Conservation (phyloP, 2,329 filamentous ascomycete genomes). For the Furcasterigmium furcatum region DNA sequence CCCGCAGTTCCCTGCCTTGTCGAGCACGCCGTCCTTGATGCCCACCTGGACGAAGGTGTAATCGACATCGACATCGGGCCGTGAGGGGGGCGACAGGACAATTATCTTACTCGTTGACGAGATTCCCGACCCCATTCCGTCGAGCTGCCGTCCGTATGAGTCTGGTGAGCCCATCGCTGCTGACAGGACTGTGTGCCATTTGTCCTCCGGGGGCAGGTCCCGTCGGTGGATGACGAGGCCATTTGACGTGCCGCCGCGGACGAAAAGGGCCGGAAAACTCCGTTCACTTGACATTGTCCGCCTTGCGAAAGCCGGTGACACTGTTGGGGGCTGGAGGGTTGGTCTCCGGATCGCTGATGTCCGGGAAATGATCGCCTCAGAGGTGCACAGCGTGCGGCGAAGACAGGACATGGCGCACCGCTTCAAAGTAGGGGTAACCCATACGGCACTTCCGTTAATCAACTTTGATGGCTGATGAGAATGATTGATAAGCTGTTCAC, state of each 20-base stretch:
- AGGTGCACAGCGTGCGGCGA: too few species aligned
- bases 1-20: constrained; percentile 59
- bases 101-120: constrained; percentile 46
- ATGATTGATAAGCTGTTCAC: too few species aligned
- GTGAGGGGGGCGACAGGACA: constrained; percentile 42
- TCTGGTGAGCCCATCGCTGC: constrained; percentile 23
- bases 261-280: constrained; percentile 35
- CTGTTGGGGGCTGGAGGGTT: too few species aligned
- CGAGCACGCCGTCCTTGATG: constrained; percentile 50
- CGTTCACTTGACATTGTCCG: background rate
- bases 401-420: too few species aligned
- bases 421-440: too few species aligned
- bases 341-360: too few species aligned
- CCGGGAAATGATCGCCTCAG: too few species aligned
- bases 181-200: constrained; percentile 24
- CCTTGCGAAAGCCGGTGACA: too few species aligned
- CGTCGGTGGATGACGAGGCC: constrained; percentile 26
- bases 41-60: constrained; percentile 63
- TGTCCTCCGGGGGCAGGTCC: constrained; percentile 28
- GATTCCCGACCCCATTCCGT: constrained; percentile 11
- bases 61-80: constrained; percentile 47
- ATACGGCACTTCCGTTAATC: too few species aligned
- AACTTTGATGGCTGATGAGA: too few species aligned
- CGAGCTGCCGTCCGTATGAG: constrained; percentile 13
- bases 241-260: constrained; percentile 26